These are phyloP conservation scores for Suillus variegatus DNA, from an alignment of 768 basidiomycete species.

Conservation along the genomic window DNA sequence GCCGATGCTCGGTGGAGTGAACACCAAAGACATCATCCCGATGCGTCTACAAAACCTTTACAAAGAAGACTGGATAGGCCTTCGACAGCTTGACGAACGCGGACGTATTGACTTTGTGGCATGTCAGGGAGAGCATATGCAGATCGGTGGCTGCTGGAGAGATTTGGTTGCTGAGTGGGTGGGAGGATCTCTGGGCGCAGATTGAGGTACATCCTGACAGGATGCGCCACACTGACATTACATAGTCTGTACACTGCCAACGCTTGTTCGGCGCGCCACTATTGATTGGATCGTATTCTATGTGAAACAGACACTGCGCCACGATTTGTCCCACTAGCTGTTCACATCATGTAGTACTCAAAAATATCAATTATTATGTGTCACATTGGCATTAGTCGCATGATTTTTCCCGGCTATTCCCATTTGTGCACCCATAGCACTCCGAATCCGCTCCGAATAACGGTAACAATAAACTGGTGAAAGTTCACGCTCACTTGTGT, in stretches of 20 bases:
- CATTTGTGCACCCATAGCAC: background rate
- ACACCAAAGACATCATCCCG: constrained; percentile 50
- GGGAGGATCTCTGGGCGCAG: constrained; percentile 25
- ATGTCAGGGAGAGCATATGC: constrained; percentile 81
- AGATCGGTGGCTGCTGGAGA: constrained; percentile 64
- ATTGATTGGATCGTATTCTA: background rate
- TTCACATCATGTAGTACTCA: too few species aligned
- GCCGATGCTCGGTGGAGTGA: constrained; percentile 7
- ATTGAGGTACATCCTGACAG: background rate
- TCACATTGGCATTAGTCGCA: background rate
- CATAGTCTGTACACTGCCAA: background rate
- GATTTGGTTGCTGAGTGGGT: constrained; percentile 45
- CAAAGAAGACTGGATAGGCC: constrained; percentile 78
- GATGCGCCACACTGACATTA: too few species aligned
- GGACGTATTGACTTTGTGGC: constrained; percentile 58
- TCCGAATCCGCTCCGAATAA: background rate
- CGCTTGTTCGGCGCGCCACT: background rate
- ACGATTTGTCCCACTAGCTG: too few species aligned
- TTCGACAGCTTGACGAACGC: constrained; percentile 67
- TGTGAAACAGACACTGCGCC: background rate
- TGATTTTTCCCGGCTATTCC: background rate
- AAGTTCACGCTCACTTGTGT: background rate
- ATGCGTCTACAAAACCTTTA: constrained; percentile 78
- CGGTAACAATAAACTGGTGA: background rate
- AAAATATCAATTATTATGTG: background rate